These are phyloP conservation scores for Nannizziopsis arthrosporioides DNA, from an alignment of 2,329 filamentous ascomycete genomes.

Conservation along the genomic window DNA sequence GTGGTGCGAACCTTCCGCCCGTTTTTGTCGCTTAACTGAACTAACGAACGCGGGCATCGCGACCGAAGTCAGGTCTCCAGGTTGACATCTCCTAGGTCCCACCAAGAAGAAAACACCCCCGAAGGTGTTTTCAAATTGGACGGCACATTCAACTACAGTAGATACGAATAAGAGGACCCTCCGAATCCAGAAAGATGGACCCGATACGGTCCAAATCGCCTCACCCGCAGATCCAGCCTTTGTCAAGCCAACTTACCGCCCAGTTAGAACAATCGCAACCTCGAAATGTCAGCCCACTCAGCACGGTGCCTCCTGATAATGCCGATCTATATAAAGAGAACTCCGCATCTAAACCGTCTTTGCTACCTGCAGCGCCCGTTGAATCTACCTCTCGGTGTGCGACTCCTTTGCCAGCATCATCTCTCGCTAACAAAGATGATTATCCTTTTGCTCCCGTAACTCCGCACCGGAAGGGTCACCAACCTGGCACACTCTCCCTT, in stretches of 20 bases:
- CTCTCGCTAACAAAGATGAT: conserved; percentile 51
- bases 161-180: background rate
- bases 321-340: background rate
- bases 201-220: background rate
- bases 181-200: background rate
- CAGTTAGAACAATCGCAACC: conserved; percentile 4
- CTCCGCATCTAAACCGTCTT: conserved; percentile 44
- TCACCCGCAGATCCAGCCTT: background rate
- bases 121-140: too few relatives aligned
- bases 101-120: too few relatives aligned
- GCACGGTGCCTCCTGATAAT: background rate
- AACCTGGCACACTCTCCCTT: conserved; percentile 54
- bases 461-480: conserved; percentile 56
- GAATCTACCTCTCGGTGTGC: conserved; percentile 37
- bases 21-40: too few relatives aligned
- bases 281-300: background rate
- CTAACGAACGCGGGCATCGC: too few relatives aligned
- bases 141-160: too few relatives aligned
- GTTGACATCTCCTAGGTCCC: too few relatives aligned
- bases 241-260: conserved; percentile 4
- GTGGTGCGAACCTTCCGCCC: too few relatives aligned
- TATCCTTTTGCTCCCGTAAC: conserved; percentile 55
- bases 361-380: conserved; percentile 54
- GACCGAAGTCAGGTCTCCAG: too few relatives aligned
- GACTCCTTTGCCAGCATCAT: conserved; percentile 44